Percentiles rank a stretch among this genome's conserved stretches.
phyloP scores from a whole-genome alignment of 2,329 filamentous ascomycete genomes.

The Raffaelea ambrosiae region DNA sequence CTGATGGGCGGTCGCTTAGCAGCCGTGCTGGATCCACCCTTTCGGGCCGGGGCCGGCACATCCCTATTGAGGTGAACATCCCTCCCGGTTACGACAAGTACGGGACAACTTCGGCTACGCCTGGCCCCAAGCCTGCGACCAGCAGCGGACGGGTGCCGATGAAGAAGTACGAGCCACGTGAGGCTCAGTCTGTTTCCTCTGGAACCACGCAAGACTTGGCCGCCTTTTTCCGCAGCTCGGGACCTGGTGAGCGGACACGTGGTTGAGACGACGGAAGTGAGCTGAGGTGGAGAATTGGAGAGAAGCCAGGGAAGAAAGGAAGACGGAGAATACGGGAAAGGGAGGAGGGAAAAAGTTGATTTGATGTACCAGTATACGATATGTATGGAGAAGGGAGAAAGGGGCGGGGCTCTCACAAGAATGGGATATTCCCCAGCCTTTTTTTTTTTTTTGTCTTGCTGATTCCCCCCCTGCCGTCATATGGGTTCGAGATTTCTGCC shows the following conservation, averaged over 20 bases:
- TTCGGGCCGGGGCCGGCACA: slow-evolving; percentile 24
- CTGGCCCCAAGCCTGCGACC: slow-evolving; percentile 4
- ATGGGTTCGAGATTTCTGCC: no score
- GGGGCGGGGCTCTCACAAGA: no score
- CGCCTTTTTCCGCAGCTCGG: slow-evolving; percentile 62
- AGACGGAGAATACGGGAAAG: no score
- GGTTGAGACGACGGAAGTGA: neutral
- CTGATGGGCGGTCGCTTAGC: slow-evolving; percentile 27
- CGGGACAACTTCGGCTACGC: slow-evolving; percentile 10
- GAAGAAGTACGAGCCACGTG: slow-evolving; percentile 51
- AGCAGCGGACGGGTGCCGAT: slow-evolving; percentile 34
- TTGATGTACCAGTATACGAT: no score
- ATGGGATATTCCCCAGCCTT: no score
- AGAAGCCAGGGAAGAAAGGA: neutral
- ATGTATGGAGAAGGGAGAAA: no score
- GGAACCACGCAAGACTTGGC: slow-evolving; percentile 60
- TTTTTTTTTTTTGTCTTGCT: no score
- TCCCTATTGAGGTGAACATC: slow-evolving; percentile 45
- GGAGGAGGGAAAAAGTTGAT: no score
- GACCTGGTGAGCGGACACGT: slow-evolving; percentile 38
- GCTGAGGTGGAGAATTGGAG: neutral
- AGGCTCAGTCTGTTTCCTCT: slow-evolving; percentile 30
- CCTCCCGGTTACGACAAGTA: slow-evolving; percentile 34
- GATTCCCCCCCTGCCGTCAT: no score
- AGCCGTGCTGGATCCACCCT: slow-evolving; percentile 26